These are phyloP conservation scores for Ascochyta lentis DNA, from an alignment of 2,329 filamentous ascomycete genomes.

Conservation along the genomic window DNA sequence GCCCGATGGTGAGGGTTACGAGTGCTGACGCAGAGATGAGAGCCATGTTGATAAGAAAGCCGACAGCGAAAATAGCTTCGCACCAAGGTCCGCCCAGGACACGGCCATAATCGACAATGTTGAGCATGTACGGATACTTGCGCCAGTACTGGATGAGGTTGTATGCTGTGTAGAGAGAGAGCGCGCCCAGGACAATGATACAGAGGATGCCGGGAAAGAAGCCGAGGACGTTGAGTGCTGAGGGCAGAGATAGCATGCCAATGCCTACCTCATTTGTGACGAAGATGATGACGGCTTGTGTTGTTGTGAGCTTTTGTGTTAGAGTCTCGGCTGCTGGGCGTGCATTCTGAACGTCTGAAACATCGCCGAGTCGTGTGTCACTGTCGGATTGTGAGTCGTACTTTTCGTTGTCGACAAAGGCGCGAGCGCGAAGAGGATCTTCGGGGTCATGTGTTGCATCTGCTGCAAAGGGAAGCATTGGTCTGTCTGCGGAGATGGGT, in stretches of 20 bases:
- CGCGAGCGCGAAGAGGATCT: conserved; percentile 7
- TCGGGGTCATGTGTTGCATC: conserved; percentile 30
- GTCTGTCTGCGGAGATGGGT: conserved; percentile 25
- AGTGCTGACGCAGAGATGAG: conserved; percentile 36
- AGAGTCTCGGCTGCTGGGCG: conserved; percentile 22
- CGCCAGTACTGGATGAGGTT: conserved; percentile 41
- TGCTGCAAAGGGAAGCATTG: conserved; percentile 30
- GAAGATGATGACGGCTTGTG: conserved; percentile 40
- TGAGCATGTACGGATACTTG: conserved; percentile 40
- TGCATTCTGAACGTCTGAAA: conserved; percentile 33
- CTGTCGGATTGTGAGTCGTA: conserved; percentile 27
- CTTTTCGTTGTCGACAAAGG: conserved; percentile 20
- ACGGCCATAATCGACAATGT: conserved; percentile 40
- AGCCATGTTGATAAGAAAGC: conserved; percentile 40
- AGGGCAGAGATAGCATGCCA: conserved; percentile 37
- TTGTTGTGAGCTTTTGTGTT: conserved; percentile 31
- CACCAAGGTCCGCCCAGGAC: conserved; percentile 35
- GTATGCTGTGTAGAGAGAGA: conserved; percentile 39
- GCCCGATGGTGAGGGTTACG: conserved; percentile 37
- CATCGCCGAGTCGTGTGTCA: conserved; percentile 30
- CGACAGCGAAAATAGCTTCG: conserved; percentile 35
- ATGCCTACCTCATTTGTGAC: conserved; percentile 41
- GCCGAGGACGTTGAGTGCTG: conserved; percentile 33
- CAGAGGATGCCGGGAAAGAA: conserved; percentile 37
- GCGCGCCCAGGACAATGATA: conserved; percentile 33